Evolutionary conservation across 2,329 filamentous ascomycete species (phyloP).

Genomic region (Clarireedia paspali): DNA sequence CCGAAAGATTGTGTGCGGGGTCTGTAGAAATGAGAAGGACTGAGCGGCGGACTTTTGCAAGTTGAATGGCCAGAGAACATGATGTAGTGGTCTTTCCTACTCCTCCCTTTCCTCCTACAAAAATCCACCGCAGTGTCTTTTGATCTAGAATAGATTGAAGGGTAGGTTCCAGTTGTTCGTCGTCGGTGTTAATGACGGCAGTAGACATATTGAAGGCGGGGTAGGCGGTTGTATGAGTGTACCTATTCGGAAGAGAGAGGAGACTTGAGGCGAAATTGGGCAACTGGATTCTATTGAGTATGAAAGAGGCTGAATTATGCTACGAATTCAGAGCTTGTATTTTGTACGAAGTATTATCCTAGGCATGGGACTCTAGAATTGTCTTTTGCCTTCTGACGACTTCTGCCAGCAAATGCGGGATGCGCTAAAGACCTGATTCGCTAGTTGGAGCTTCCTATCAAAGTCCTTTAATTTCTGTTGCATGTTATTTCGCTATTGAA

Average conservation of each 20-base stretch:
- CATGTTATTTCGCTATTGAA: too few relatives aligned
- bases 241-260: neutral
- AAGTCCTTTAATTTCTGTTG: neutral
- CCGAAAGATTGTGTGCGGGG: conserved; percentile 93
- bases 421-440: conserved; percentile 15
- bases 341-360: neutral
- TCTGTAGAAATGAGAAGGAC: conserved; percentile 98
- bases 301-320: too few relatives aligned
- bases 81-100: conserved; percentile 99
- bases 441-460: neutral
- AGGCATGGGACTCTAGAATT: neutral
- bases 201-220: conserved; percentile 29
- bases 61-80: conserved; percentile 95
- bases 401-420: conserved; percentile 20
- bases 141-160: conserved; percentile 94
- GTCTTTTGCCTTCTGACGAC: conserved; percentile 12
- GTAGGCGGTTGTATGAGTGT: neutral
- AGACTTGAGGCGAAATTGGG: neutral
- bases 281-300: too few relatives aligned
- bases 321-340: too few relatives aligned
- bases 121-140: conserved; percentile 94
- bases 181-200: conserved; percentile 48
- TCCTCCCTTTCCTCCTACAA: conserved; percentile 95
- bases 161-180: conserved; percentile 79
- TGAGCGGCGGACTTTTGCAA: conserved; percentile 87